Evolutionary conservation across 129 eudicot genomes (phyloP).

Genomic region (Dittrichia graveolens): DNA sequence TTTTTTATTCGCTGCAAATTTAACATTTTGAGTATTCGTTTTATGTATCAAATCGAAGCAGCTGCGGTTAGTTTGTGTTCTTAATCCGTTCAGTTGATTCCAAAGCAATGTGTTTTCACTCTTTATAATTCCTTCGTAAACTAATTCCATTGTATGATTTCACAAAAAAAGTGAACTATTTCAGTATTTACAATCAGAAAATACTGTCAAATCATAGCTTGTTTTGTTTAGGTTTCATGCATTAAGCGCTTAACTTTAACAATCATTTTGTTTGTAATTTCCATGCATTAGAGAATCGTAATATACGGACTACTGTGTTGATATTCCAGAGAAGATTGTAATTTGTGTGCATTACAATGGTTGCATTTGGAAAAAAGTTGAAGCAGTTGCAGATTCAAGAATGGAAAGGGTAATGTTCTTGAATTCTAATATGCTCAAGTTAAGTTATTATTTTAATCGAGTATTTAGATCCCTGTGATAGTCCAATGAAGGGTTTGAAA

Average conservation of each 20-base stretch:
- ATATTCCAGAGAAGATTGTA: slow-evolving; percentile 12
- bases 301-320: slow-evolving; percentile 4
- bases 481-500: no score
- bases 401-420: slow-evolving; percentile 58
- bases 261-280: no score
- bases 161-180: not conserved
- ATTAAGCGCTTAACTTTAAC: no score
- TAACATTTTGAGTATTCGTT: slow-evolving; percentile 8
- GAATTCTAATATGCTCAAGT: slow-evolving; percentile 6
- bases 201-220: not conserved
- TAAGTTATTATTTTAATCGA: not conserved
- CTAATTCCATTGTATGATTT: not conserved
- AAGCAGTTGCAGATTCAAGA: slow-evolving; percentile 62
- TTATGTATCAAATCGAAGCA: not conserved
- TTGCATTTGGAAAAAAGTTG: slow-evolving; percentile 75
- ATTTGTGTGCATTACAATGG: slow-evolving; percentile 46
- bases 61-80: slow-evolving; percentile 2
- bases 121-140: not conserved
- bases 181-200: not conserved
- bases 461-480: not conserved
- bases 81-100: slow-evolving; percentile 4
- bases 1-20: not conserved
- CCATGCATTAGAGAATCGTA: slow-evolving; percentile 9
- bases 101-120: not conserved
- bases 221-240: no score